Percentiles rank a stretch among this genome's conserved stretches.
Evolutionary conservation across 75 land plant genomes (phyloP).

Genomic region (Chamaecyparis obtusa): DNA sequence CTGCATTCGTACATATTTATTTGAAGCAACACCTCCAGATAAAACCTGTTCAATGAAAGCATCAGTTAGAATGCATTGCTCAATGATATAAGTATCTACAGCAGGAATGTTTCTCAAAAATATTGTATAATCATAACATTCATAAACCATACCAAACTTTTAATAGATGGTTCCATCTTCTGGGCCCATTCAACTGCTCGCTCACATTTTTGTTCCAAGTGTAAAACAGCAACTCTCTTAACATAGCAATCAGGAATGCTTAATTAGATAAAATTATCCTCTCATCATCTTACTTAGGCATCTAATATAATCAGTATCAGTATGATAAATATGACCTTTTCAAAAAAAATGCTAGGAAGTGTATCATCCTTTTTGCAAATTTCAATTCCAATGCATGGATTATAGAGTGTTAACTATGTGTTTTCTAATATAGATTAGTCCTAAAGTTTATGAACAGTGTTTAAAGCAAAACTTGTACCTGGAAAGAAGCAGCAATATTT

Average conservation of each 20-base stretch:
- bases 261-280: background rate
- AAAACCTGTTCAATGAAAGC: conserved; percentile 61
- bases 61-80: background rate
- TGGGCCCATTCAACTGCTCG: conserved; percentile 95
- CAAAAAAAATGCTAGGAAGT: background rate
- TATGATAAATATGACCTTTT: background rate
- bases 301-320: background rate
- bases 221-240: conserved; percentile 93
- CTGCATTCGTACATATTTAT: conserved; percentile 72
- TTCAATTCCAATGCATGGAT: background rate
- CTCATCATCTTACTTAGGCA: background rate
- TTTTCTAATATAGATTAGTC: background rate
- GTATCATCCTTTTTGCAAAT: background rate
- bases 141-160: conserved; percentile 49
- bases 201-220: conserved; percentile 90
- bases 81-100: background rate
- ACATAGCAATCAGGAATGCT: conserved; percentile 3
- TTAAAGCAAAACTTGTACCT: conserved; percentile 37
- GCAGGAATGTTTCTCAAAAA: background rate
- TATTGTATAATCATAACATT: conserved; percentile 2
- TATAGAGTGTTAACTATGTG: background rate
- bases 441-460: background rate
- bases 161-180: conserved; percentile 77
- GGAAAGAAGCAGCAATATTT: conserved; percentile 97
- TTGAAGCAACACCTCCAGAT: conserved; percentile 98